phyloP scores from a whole-genome alignment of 2,329 filamentous ascomycete genomes.

The Calonectria pauciramosa region DNA sequence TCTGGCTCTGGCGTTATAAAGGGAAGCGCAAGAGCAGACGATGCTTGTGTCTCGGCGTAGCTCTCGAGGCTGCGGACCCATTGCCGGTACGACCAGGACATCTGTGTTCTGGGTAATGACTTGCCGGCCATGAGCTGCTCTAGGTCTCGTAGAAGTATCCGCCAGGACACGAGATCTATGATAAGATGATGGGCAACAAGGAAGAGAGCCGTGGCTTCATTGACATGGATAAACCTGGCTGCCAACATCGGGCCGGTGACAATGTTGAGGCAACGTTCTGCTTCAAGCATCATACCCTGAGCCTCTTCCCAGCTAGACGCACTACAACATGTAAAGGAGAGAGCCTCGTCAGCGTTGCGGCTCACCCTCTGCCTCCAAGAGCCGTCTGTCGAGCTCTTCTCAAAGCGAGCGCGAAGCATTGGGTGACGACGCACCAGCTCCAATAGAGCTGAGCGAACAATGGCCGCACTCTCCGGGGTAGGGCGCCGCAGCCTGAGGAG shows the following conservation, averaged over 20 bases:
- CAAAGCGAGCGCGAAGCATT: constrained; percentile 37
- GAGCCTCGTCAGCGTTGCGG: constrained; percentile 7
- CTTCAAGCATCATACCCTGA: not conserved
- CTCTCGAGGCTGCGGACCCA: constrained; percentile 50
- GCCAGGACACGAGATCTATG: constrained; percentile 63
- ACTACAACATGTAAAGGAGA: constrained; percentile 7
- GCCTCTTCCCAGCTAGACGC: constrained; percentile 14
- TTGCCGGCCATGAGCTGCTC: constrained; percentile 46
- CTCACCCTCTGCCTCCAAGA: constrained; percentile 34
- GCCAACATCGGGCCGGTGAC: constrained; percentile 21
- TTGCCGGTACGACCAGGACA: constrained; percentile 15
- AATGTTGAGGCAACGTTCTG: constrained; percentile 31
- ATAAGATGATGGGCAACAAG: constrained; percentile 54
- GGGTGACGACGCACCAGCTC: constrained; percentile 26
- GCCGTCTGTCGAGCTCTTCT: not conserved
- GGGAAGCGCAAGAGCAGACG: not conserved
- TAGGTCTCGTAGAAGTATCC: constrained; percentile 50
- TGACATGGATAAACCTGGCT: constrained; percentile 25
- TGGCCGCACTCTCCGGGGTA: constrained; percentile 19
- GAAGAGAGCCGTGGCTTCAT: constrained; percentile 45
- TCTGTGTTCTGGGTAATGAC: not conserved
- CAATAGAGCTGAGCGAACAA: constrained; percentile 14
- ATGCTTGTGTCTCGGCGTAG: constrained; percentile 25
- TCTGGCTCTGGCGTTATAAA: not conserved
- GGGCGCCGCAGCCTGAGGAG: constrained; percentile 28